phyloP scores from a whole-genome alignment of 495 filamentous ascomycete species.

The Aspergillus diversus region DNA sequence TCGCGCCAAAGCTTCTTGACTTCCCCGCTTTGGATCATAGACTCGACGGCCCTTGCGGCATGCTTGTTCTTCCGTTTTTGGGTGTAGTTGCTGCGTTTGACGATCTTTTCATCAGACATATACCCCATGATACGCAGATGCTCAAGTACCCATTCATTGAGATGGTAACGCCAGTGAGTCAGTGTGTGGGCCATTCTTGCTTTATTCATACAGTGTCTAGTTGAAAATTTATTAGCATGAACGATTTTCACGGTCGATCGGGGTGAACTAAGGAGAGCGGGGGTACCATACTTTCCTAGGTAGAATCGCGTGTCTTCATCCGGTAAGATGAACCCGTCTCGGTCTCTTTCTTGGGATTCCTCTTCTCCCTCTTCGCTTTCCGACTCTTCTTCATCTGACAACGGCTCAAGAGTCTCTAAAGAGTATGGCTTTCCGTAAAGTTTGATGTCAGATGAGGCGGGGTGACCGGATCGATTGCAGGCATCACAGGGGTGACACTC shows the following conservation, averaged over 20 bases:
- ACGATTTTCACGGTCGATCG: too few relatives aligned
- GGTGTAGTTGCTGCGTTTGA: conserved; percentile 57
- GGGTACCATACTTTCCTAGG: conserved; percentile 45
- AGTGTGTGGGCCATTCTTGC: conserved; percentile 71
- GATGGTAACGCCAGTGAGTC: conserved; percentile 74
- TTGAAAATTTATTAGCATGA: neutral
- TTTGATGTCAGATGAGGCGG: conserved; percentile 62
- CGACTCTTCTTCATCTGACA: conserved; percentile 51
- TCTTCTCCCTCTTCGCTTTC: conserved; percentile 38
- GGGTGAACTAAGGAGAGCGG: neutral
- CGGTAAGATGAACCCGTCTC: conserved; percentile 39
- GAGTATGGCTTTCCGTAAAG: conserved; percentile 74
- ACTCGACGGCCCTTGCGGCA: conserved; percentile 59
- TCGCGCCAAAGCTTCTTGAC: conserved; percentile 61
- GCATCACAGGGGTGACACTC: conserved; percentile 66
- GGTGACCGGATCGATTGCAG: conserved; percentile 72
- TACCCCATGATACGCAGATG: conserved; percentile 61
- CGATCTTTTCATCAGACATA: conserved; percentile 52
- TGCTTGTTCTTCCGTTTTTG: conserved; percentile 54
- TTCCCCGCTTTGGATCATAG: conserved; percentile 58
- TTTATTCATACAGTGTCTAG: conserved; percentile 65
- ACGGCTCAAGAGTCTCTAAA: conserved; percentile 66
- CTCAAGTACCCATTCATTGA: conserved; percentile 70
- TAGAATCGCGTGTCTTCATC: conserved; percentile 43
- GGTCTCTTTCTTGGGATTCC: conserved; percentile 39